Evolutionary conservation across 345 rosid species (phyloP), one percentile per base, ranked within the genome.

Genomic region (Citrus mangshanensis): DNA sequence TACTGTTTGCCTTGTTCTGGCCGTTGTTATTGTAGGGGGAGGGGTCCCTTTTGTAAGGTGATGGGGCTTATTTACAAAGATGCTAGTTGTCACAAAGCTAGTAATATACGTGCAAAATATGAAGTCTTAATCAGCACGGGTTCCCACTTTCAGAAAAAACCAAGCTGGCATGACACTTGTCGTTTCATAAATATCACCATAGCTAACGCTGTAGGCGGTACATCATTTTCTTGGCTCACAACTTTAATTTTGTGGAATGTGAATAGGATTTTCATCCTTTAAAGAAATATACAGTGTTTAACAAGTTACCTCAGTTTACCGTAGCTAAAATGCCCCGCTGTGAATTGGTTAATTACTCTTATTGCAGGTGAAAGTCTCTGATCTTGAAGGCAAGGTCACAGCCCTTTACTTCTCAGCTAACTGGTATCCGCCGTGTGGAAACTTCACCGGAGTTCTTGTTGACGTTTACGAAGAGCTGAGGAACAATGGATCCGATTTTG

Each of bases 401-500:
- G 94, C 87, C 8, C 85, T 91, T 18, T 91, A 89, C 82, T 91
- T 91, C 90, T 87, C 94, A 25, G 92, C 92, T 1, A 91, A 89
- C 51, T 89, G 94, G 94, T 82, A 87, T 77, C 78, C 79, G 25
- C 91, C 88, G 1, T 90, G 94, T 68, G 76, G 77, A 66, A 82
- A 77, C 70, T 90, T 90, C 89, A 90, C 77, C 9, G 62, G 66
- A 8, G 40, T 82, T 37, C 83, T 90, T 10, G 72, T 76, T 7
- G 76, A 60, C 5, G 75, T 77, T 21, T 90, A 90, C 21, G 78
- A 89, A 68, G 85, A 87, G 14, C 80, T 90, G 22, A 85, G 79
- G 82, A 77, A 55, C 61, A 77, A 38, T 12, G 87, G 85, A 14
- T 85, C 85, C 13, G 75, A 72, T 55, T 86, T 90, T 6, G 94